phyloP scores from a whole-genome alignment of 441 rosid species.

The Populus hybrid region DNA sequence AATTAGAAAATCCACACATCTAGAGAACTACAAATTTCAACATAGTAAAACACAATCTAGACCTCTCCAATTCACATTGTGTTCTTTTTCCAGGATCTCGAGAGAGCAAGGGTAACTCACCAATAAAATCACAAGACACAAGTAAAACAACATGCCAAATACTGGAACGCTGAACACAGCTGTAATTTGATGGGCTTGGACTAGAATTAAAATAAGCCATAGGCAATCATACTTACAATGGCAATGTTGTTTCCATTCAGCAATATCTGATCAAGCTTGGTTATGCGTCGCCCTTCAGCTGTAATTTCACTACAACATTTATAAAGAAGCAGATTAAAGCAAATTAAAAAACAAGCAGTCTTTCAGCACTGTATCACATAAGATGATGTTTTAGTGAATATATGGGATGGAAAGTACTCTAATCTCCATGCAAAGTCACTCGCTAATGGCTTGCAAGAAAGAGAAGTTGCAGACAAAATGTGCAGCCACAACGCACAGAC shows the following conservation, averaged over 20 bases:
- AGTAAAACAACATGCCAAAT: neutral
- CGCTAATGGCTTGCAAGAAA: no score
- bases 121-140: neutral
- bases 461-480: no score
- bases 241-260: constrained; percentile 97
- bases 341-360: constrained; percentile 1
- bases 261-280: constrained; percentile 96
- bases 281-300: constrained; percentile 83
- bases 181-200: neutral
- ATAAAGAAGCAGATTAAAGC: constrained; percentile 10
- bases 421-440: no score
- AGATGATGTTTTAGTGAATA: no score
- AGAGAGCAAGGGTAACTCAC: neutral
- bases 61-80: neutral
- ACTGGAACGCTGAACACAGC: neutral
- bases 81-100: neutral
- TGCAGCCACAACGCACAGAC: no score
- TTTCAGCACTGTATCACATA: no score
- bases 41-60: neutral
- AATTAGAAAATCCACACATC: neutral
- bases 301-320: constrained; percentile 69
- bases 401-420: no score
- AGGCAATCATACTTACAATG: constrained; percentile 52
- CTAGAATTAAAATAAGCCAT: neutral
- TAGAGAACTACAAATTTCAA: neutral